A percentile compares a stretch with the other conserved stretches of the same genome.
Conservation (phyloP, 495 filamentous ascomycete genomes). For the Xylaria grammica region DNA sequence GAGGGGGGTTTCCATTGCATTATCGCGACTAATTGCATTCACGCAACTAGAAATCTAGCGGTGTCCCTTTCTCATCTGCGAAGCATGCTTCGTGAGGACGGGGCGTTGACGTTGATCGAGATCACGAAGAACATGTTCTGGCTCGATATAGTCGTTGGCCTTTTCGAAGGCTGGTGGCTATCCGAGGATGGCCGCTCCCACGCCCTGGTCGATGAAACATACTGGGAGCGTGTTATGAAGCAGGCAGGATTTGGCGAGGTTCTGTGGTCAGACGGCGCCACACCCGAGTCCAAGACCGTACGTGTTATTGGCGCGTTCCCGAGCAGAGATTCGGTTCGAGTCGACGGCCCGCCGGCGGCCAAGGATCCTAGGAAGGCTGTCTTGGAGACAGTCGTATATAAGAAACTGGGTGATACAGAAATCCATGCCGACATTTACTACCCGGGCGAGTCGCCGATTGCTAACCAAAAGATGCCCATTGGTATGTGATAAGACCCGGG, state of each 20-base stretch:
- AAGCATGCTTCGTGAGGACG: constrained; percentile 45
- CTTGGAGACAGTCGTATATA: constrained; percentile 44
- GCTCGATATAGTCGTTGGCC: constrained; percentile 55
- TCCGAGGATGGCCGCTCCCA: constrained; percentile 53
- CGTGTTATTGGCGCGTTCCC: constrained; percentile 32
- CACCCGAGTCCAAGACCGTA: constrained; percentile 35
- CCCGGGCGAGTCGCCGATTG: constrained; percentile 26
- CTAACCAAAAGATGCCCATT: constrained; percentile 23
- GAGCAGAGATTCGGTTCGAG: not conserved
- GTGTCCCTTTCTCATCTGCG: constrained; percentile 39
- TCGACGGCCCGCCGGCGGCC: not conserved
- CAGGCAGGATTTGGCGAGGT: constrained; percentile 51
- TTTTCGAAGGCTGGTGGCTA: constrained; percentile 62
- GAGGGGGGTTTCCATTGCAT: constrained; percentile 38
- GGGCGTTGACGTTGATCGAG: constrained; percentile 51
- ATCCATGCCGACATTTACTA: constrained; percentile 55
- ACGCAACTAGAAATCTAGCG: constrained; percentile 46
- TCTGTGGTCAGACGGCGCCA: constrained; percentile 51
- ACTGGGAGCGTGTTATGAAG: constrained; percentile 47
- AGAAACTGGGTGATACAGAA: constrained; percentile 30
- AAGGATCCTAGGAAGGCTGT: constrained; percentile 4
- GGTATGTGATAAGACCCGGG: constrained; percentile 22
- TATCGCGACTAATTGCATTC: constrained; percentile 50
- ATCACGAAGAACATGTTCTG: constrained; percentile 46
- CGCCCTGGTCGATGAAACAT: constrained; percentile 41